Base-by-base conservation (phyloP, 192 early-diverging fungal genomes). In the Entomortierella chlamydospora region DNA sequence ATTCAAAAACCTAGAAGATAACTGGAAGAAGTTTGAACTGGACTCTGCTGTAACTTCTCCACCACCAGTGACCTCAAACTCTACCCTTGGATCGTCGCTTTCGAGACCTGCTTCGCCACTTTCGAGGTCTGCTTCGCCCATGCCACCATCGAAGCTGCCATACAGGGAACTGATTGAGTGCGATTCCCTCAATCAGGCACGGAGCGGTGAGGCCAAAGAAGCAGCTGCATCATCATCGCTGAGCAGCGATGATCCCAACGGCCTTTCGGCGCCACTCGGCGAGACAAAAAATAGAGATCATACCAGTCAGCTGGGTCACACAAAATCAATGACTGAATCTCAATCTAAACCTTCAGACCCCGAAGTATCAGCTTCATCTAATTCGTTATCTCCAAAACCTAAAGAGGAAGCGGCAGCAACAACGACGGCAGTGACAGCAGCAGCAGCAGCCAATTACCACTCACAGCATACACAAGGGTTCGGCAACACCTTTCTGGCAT, bases 121-220 rank as follows among this genome's bases (percentile, higher is more conserved):
- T 1, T 62, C 29, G 26, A 47, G 61, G 53, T 10, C 61, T 30
- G n/a, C 49, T 25, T 72, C 72, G 1, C 64, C 64, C 15, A 67
- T 64, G 1, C 72, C 72, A n/a, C 31, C 68, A 12, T 54, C 65
- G 1, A 59, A 34, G 30, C 66, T 42, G 31, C 66, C 56, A 2
- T 78, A 78, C 30, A 33, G 34, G 23, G 73, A 78, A 33, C 28
- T 78, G 61, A 70, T 78, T 26, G 73, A 78, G 50, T 78, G 73
- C 49, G 67, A 30, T 10, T 64, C 60, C 0, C 26, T 77, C 23
- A 68, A 42, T 2, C 43, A 73, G 22, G 2, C n/a, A 13, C 42
- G 41, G 10, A 18, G 31, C 2, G 20, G 10, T 22, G n/a, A 58
- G 20, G 18, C 0, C 30, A 58, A 39, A 2, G 18, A 47, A 17